phyloP scores from a whole-genome alignment of 176 grass and related monocot species.

The Alloteropsis semialata region DNA sequence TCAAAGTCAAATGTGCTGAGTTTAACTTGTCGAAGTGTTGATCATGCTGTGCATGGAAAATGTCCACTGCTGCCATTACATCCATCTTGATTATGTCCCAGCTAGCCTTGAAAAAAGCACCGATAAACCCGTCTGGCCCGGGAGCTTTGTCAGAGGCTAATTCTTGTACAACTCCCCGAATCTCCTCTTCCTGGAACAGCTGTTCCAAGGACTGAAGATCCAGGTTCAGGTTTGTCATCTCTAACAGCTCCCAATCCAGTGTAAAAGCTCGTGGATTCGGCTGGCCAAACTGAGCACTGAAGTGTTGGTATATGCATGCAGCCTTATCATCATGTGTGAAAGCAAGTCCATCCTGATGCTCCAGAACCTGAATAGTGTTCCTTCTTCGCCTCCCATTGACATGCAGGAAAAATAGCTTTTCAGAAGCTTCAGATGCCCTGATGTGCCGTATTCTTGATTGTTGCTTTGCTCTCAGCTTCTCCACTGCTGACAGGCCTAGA shows the following conservation, averaged over 20 bases:
- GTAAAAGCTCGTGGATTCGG: accelerated
- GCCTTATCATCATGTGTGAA: too few relatives aligned
- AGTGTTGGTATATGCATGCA: background rate
- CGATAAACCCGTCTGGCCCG: background rate
- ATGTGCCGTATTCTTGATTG: too few relatives aligned
- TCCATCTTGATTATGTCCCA: background rate
- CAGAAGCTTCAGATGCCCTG: too few relatives aligned
- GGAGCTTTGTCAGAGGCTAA: background rate
- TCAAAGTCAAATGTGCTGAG: background rate
- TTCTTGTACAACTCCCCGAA: accelerated
- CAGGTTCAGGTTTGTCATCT: accelerated
- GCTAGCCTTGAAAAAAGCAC: background rate
- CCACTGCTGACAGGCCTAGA: too few relatives aligned
- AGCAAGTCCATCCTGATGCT: too few relatives aligned
- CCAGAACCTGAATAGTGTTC: too few relatives aligned
- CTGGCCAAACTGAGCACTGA: background rate
- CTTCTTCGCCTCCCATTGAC: too few relatives aligned
- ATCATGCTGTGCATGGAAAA: background rate
- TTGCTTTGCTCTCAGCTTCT: too few relatives aligned
- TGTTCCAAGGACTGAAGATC: too few relatives aligned
- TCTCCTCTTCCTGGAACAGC: too few relatives aligned
- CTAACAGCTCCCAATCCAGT: background rate
- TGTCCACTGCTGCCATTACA: background rate
- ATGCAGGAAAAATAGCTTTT: too few relatives aligned
- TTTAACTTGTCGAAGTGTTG: background rate